Evolutionary conservation across 2,329 filamentous ascomycete species (phyloP).

Genomic region (Cercospora brassicicola): DNA sequence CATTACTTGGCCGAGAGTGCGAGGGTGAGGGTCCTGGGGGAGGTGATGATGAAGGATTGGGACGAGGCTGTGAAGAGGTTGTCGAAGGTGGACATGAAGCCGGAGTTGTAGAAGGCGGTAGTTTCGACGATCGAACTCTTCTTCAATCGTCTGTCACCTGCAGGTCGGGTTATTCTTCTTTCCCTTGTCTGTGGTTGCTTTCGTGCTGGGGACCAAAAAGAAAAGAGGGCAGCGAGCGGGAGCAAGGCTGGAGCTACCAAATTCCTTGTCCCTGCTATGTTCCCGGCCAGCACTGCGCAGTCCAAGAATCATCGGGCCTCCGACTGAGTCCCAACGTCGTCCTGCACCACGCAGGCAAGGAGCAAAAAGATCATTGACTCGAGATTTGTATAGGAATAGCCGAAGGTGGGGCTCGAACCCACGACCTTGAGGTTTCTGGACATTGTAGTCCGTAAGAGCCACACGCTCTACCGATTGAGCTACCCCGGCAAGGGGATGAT

Average conservation of each 20-base stretch:
- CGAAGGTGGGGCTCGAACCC: slow-evolving; percentile 33
- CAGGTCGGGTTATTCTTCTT: not conserved
- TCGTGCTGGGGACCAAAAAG: not conserved
- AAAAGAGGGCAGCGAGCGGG: not conserved
- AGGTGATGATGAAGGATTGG: slow-evolving; percentile 13
- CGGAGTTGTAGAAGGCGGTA: not conserved
- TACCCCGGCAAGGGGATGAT: slow-evolving; percentile 44
- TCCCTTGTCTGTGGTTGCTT: not conserved
- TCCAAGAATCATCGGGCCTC: not conserved
- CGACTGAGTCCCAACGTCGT: too few species aligned
- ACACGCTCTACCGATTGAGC: slow-evolving; percentile 54
- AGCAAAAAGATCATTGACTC: not conserved
- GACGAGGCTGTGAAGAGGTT: slow-evolving; percentile 4
- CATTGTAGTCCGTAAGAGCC: slow-evolving; percentile 25
- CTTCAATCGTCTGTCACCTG: not conserved
- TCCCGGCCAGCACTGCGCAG: not conserved
- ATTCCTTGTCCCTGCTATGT: not conserved
- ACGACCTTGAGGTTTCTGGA: slow-evolving; percentile 29
- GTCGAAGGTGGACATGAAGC: not conserved
- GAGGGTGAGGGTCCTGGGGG: slow-evolving; percentile 11
- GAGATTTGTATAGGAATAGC: slow-evolving; percentile 27
- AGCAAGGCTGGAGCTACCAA: not conserved
- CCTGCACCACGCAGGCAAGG: not conserved
- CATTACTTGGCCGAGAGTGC: slow-evolving; percentile 17
- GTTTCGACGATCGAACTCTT: not conserved